Conservation (phyloP, 2,329 filamentous ascomycete species). For the Gliomastix tumulicola region DNA sequence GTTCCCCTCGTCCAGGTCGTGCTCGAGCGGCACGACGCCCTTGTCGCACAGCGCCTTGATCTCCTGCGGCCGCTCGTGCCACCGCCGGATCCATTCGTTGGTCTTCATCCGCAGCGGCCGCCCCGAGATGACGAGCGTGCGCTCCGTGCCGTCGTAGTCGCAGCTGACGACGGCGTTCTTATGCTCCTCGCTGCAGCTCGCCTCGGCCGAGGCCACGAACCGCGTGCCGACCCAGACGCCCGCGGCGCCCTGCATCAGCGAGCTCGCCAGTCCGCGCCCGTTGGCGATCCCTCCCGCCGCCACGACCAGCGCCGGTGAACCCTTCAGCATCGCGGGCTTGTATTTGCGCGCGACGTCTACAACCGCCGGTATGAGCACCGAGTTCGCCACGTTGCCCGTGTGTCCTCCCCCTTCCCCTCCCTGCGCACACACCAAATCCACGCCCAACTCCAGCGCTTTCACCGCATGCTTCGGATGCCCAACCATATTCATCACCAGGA, state of each 20-base stretch:
- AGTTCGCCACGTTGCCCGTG: conserved; percentile 79
- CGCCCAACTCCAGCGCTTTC: conserved; percentile 79
- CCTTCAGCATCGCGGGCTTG: conserved; percentile 60
- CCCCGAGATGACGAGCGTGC: conserved; percentile 77
- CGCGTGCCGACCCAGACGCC: conserved; percentile 94
- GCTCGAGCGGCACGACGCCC: conserved; percentile 73
- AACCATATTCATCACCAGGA: conserved; percentile 96
- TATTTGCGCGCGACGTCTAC: conserved; percentile 76
- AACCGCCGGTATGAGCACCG: conserved; percentile 80
- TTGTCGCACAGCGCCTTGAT: conserved; percentile 68
- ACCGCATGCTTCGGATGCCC: conserved; percentile 85
- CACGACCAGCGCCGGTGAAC: conserved; percentile 69
- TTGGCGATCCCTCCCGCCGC: conserved; percentile 85
- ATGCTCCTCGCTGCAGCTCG: conserved; percentile 72
- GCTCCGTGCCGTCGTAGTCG: conserved; percentile 68
- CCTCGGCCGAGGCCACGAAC: conserved; percentile 79
- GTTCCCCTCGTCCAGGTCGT: conserved; percentile 75
- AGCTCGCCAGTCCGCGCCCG: conserved; percentile 72
- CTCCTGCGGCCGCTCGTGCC: conserved; percentile 70
- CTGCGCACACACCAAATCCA: conserved; percentile 88
- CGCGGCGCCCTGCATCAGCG: conserved; percentile 78
- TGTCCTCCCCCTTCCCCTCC: conserved; percentile 92
- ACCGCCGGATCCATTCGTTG: conserved; percentile 76
- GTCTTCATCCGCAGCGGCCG: conserved; percentile 72
- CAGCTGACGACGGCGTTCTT: conserved; percentile 81